Percentiles rank a stretch among this genome's conserved stretches.
Evolutionary conservation across 805 yeast species (phyloP).

Genomic region (Phaffomyces thermotolerans): DNA sequence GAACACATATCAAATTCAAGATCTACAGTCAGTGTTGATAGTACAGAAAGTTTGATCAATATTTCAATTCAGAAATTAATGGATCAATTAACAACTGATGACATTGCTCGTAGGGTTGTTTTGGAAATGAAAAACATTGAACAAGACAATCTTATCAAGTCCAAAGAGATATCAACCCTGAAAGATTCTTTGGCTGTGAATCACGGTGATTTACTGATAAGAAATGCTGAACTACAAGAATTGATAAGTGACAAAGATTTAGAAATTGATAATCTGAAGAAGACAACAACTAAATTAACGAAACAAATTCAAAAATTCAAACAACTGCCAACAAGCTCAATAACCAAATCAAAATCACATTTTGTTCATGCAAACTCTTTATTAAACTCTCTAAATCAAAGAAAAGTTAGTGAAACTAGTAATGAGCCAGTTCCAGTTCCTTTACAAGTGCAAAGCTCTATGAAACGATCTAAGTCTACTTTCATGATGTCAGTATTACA

Average conservation of each 20-base stretch:
- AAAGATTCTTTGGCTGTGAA: conserved; percentile 8
- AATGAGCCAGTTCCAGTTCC: background rate
- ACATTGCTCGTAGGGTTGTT: conserved; percentile 60
- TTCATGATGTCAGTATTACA: conserved; percentile 4
- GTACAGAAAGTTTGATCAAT: conserved; percentile 42
- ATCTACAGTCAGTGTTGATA: conserved; percentile 30
- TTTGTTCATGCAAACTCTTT: conserved; percentile 2
- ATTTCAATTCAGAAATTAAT: conserved; percentile 58
- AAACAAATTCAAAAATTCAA: conserved; percentile 12
- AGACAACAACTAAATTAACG: conserved; percentile 54
- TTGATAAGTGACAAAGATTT: conserved; percentile 58
- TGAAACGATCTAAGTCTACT: conserved; percentile 4
- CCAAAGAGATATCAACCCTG: conserved; percentile 11
- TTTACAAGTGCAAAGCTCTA: too few relatives aligned
- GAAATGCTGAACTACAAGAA: conserved; percentile 44
- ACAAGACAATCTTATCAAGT: conserved; percentile 34
- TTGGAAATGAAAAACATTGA: conserved; percentile 41
- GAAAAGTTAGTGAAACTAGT: background rate
- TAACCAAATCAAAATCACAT: background rate
- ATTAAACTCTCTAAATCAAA: conserved; percentile 3
- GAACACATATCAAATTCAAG: conserved; percentile 33
- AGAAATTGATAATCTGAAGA: conserved; percentile 46
- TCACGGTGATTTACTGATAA: conserved; percentile 31
- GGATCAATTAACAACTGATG: conserved; percentile 66
- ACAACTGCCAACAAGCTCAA: background rate